These are phyloP conservation scores for Eimeria maxima DNA, from an alignment of 169 alveolate genomes.

Conservation along the genomic window DNA sequence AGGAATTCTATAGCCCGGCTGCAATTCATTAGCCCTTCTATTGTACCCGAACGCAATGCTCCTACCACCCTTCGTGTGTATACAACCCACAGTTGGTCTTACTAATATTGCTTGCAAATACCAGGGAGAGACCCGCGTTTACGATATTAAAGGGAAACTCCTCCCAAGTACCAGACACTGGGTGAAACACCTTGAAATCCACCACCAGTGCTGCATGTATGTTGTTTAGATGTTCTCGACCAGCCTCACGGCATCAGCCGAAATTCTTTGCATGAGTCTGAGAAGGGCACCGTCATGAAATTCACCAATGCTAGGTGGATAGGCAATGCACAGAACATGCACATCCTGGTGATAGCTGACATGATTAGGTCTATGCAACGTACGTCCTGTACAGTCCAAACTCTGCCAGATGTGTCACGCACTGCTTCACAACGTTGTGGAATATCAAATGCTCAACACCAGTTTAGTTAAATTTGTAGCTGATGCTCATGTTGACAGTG, in stretches of 20 bases:
- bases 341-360: background rate
- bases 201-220: background rate
- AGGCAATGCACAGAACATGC: background rate
- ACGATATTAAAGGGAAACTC: too few relatives aligned
- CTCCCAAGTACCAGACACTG: background rate
- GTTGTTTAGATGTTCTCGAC: background rate
- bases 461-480: background rate
- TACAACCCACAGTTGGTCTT: background rate
- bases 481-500: background rate
- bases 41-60: background rate
- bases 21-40: background rate
- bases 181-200: background rate
- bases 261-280: background rate
- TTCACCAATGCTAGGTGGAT: background rate
- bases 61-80: background rate
- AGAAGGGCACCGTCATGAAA: background rate
- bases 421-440: background rate
- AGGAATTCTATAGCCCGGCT: background rate
- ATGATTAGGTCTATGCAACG: background rate
- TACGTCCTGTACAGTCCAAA: background rate
- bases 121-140: background rate
- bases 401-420: background rate
- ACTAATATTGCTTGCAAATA: background rate
- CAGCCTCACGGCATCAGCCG: background rate
- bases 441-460: background rate